Base-by-base conservation (phyloP, 2,329 filamentous ascomycete genomes). In the Penicillium hordei region DNA sequence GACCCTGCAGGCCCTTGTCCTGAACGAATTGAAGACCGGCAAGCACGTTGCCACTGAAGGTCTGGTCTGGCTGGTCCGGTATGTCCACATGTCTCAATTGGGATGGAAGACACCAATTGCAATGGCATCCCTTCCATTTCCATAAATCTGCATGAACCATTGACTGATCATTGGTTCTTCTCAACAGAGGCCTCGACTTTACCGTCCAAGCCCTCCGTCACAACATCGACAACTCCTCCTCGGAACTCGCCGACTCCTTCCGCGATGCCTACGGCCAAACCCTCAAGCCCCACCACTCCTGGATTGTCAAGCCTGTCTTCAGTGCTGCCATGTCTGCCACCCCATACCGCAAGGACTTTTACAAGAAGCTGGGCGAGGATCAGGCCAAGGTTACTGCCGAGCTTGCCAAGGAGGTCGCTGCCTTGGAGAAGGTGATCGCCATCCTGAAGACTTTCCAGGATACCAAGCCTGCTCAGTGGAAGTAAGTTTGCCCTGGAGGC, bases 311-410 rank as follows among this genome's bases (percentile, higher is more conserved):
- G 83, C 91, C 91, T 60, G 83, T 97, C 72, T 97, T 97, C 84
- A 89, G 84, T 68, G 89, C 92, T 61, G 93, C 93, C 74, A 96
- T 99, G 92, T 85, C 86, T 67, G 93, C 92, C 19, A 93, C 90
- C 66, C 94, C 94, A 1, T 96, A 97, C 83, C 86, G 93, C 67
- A 91, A 90, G 75, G 90, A 93, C 77, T 97, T 99, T 74, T 97
- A 97, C 75, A 78, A 78, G 64, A 96, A 97, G 84, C 82, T 99
- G 43, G 92, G 64, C 31, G 60, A 68, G 9, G 70, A 76, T 57
- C 60, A 66, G 33, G 71, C 70, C 13, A 85, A 88, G 76, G 88
- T 94, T 48, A 68, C 81, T 50, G 72, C 77, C 55, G 85, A 89
- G 70, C 76, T 97, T 69, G 78, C 82, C 66, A 78, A 80, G 62